Percentiles rank a stretch among this genome's conserved stretches.
Conservation (phyloP, 1,139 yeast species). For the Scheffersomyces parashehatae region DNA sequence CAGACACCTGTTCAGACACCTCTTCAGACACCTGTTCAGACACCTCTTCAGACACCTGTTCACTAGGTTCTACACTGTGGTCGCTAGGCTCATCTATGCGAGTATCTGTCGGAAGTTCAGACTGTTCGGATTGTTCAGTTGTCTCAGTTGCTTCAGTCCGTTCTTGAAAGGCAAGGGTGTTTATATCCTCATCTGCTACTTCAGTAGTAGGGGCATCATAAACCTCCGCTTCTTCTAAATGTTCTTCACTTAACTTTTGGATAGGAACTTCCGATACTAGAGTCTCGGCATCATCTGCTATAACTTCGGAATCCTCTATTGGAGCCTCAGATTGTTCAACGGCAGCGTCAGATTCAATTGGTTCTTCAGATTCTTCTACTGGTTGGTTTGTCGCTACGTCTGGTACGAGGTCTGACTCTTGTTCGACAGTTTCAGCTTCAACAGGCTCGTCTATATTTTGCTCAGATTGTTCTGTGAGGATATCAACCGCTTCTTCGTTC, state of each 20-base stretch:
- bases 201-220: background rate
- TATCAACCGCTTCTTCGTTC: background rate
- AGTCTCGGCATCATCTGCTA: background rate
- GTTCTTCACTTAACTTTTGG: background rate
- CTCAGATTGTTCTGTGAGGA: conserved; percentile 1
- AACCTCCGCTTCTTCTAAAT: background rate
- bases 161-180: background rate
- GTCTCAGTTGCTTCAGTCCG: too few relatives aligned
- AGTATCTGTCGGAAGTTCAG: too few relatives aligned
- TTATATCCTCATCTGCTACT: conserved; percentile 1
- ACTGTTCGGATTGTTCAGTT: too few relatives aligned
- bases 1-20: too few relatives aligned
- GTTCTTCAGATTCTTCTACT: background rate
- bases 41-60: too few relatives aligned
- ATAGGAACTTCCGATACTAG: background rate
- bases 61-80: too few relatives aligned
- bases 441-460: background rate
- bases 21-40: too few relatives aligned
- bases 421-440: background rate
- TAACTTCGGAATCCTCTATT: background rate
- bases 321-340: background rate
- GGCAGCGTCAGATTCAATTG: background rate
- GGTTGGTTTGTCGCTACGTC: too few relatives aligned
- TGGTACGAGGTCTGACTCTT: background rate
- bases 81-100: too few relatives aligned